Evolutionary conservation across 2,329 filamentous ascomycete genomes (phyloP), one percentile per base, ranked within the genome.

Genomic region (Sclerotinia spermophila): DNA sequence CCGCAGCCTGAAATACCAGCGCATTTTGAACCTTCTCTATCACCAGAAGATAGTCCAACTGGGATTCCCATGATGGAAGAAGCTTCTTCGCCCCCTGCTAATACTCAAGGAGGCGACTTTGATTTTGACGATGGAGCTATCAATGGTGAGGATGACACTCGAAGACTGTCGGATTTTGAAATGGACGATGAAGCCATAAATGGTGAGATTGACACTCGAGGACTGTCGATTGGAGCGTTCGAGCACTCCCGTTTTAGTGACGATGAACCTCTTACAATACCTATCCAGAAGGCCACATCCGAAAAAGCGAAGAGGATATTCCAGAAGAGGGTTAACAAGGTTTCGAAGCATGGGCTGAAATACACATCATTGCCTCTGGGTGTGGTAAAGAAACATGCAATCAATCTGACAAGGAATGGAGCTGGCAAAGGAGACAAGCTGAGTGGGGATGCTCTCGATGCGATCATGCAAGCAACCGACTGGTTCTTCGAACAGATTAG

Each of bases 401-500:
- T 89, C 45, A 90, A 87, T 1, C 92, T 93, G 77, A 86, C 91
- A 30, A 88, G 89, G 75, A 87, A 87, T 5, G 87, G 89, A 59
- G 89, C 89, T 30, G 83, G 86, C 15, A 86, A 86, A 75, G 92
- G 90, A 75, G 83, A 87, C 7, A 92, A 90, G 74, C 86, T 97
- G 61, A 89, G 86, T 71, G 88, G 91, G 60, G 92, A 96, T 67
- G 90, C 92, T 2, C 82, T 97, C 51, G 86, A 87, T 42, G 90
- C 90, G 6, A 88, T 97, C 68, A 89, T 90, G 77, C 90, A 93
- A 78, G 92, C 93, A 0, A 92, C 92, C 3, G 92, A 96, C 73
- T 96, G 93, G 91, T 97, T 94, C 80, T 97, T 97, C 79, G 93
- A 96, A 81, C 94, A 97, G 80, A 83, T 92, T 3, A 89, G 92